Evolutionary conservation across 1,284 basidiomycete species (phyloP), one percentile per base, ranked within the genome.

Genomic region (Lentinula novae-zelandiae): DNA sequence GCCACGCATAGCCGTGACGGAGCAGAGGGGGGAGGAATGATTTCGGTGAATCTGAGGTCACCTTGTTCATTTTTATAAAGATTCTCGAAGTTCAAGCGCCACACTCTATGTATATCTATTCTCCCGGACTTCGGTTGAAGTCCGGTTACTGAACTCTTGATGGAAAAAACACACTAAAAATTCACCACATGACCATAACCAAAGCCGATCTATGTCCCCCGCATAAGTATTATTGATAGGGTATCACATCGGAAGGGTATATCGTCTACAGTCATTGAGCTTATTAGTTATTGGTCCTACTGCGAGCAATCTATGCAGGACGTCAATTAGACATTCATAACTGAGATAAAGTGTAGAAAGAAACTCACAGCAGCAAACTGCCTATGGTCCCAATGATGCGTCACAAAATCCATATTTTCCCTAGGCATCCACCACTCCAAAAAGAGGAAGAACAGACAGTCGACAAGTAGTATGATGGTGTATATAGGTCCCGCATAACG

Each of bases 371-470:
- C 67, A 36, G 66, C 63, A 58, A 76, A 81, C 0, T 69, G 61
- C 2, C 68, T 58, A 1, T 71, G 69, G 46, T 76, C 72, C 80
- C 81, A 82, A 53, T 77, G 73, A 62, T 70, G 73, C 12, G 72
- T 73, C 1, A 91, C 90, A 68, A 83, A 87, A 70, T 93, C 87
- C 57, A 93, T 72, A 53, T 86, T 79, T 44, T 85, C 81, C 27
- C 84, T 76, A 0, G 92, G 92, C 69, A 86, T 79, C 76, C 83
- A 84, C 87, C 86, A 90, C 67, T 94, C 89, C 2, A 95, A 74
- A 57, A 92, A 76, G 65, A 84, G 67, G 69, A 90, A 91, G 71
- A 93, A 93, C 8, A 93, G 71, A 68, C 90, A 91, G 63, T 92
- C 89, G 1, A 94, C 89, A 20, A 92, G 76, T 31, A 95, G 76